Conservation (phyloP, 768 basidiomycete genomes). For the Macrocybe gigantea region DNA sequence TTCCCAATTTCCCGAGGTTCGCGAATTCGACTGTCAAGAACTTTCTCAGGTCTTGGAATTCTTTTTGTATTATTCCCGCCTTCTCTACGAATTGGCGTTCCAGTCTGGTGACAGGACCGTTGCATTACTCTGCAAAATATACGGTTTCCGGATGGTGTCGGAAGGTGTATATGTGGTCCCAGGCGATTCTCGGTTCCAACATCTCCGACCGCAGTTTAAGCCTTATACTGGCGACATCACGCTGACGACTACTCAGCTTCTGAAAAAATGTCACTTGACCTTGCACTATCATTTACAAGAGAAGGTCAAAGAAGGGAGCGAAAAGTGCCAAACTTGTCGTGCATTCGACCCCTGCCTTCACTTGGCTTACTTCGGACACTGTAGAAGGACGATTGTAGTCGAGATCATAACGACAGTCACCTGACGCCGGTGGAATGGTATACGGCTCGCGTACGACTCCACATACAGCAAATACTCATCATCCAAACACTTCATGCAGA, state of each 20-base stretch:
- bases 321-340: conserved; percentile 18
- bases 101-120: conserved; percentile 11
- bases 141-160: conserved; percentile 22
- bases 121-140: conserved; percentile 21
- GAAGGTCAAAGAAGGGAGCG: conserved; percentile 25
- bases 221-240: too few relatives aligned
- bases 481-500: conserved; percentile 24
- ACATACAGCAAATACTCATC: conserved; percentile 46
- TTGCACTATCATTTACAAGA: conserved; percentile 21
- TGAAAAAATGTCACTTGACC: not conserved
- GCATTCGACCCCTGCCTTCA: conserved; percentile 34
- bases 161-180: conserved; percentile 23
- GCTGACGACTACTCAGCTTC: too few relatives aligned
- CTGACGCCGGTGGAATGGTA: conserved; percentile 26
- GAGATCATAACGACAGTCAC: conserved; percentile 24
- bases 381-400: conserved; percentile 26
- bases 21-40: conserved; percentile 15
- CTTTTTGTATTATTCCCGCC: conserved; percentile 28
- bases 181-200: conserved; percentile 18
- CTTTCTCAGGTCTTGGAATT: conserved; percentile 22
- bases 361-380: conserved; percentile 23
- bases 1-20: conserved; percentile 20
- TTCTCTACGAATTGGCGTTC: conserved; percentile 21
- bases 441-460: conserved; percentile 34
- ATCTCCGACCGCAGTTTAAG: too few relatives aligned